phyloP scores from a whole-genome alignment of 768 basidiomycete species.

The Podaxis rugospora region DNA sequence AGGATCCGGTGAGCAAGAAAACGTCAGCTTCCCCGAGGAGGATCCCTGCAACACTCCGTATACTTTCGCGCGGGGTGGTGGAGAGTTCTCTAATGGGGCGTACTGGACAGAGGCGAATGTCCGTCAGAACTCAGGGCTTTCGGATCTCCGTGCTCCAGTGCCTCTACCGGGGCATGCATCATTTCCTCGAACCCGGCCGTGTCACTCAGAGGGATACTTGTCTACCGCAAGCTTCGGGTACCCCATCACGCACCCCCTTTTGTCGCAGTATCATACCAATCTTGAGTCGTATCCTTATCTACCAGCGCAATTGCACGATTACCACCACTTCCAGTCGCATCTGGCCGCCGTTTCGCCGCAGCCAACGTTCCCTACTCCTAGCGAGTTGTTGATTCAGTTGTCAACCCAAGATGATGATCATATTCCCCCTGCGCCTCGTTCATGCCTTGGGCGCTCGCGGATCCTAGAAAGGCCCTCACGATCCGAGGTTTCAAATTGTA shows the following conservation, averaged over 20 bases:
- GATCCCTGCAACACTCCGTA: neutral
- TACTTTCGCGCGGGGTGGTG: neutral
- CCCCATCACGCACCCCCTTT: neutral
- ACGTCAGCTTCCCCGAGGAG: neutral
- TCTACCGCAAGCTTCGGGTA: neutral
- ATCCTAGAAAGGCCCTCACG: conserved; percentile 53
- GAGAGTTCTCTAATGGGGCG: neutral
- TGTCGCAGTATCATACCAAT: neutral
- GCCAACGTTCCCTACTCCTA: conserved; percentile 59
- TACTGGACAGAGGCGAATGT: neutral
- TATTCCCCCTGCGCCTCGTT: neutral
- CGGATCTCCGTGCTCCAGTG: conserved; percentile 1
- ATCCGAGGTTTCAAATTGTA: conserved; percentile 42
- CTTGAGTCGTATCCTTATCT: neutral
- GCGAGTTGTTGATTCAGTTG: conserved; percentile 52
- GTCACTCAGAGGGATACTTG: neutral
- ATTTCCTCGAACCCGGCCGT: neutral
- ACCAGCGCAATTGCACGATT: neutral
- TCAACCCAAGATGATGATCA: conserved; percentile 13
- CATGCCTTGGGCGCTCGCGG: conserved; percentile 2
- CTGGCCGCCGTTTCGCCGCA: neutral
- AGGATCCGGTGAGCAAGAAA: neutral
- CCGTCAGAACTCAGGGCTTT: neutral
- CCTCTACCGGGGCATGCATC: neutral
- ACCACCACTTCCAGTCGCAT: neutral